Base-by-base conservation (phyloP, 257 asterid genomes). In the Anisodus acutangulus region DNA sequence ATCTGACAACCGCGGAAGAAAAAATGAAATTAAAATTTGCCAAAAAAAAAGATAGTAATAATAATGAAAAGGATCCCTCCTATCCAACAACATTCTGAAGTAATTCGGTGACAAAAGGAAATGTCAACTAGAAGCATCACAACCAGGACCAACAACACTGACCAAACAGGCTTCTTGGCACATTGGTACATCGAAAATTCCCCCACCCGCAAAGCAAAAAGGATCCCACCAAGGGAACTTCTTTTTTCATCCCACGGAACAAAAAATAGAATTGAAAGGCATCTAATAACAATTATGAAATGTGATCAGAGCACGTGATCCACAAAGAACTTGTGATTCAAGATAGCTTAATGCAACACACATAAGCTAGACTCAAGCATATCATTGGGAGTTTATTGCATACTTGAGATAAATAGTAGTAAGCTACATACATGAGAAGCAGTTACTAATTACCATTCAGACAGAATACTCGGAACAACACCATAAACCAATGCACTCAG, bases 1-100 rank as follows among this genome's bases (percentile, higher is more conserved):
- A 91, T 94, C 99, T 97, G 95, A 87, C 85, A 90, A 57, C 67
- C 78, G 58, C 49, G 68, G 74, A 79, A 82, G 82, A 84, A 84
- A 84, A 86, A 59, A 72, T 71, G 78, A 78, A 53, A 88, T 35
- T 78, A 84, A 72, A 37, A 80, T 76, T 63, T 67, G 80, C n/a
- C 11, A 79, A 80, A 13, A 26, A 67, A 66, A 10, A 68, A 58
- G 35, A 43, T 12, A 67, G 47, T 39, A 79, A 51, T 4, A 41
- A 83, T 62, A 54, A 26, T 53, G 49, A 26, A 78, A 53, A 8
- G 47, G 63, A 13, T 26, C 64, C 47, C 81, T 26, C 64, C 26
- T 26, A 53, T 13, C 31, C 64, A 78, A 13, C 81, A 76, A 22
- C 39, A 51, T 76, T 22, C 79, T 51, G 60, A 51, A 76, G 81